Evolutionary conservation across 1,139 yeast genomes (phyloP).

Genomic region (Dujonia santamariae): DNA sequence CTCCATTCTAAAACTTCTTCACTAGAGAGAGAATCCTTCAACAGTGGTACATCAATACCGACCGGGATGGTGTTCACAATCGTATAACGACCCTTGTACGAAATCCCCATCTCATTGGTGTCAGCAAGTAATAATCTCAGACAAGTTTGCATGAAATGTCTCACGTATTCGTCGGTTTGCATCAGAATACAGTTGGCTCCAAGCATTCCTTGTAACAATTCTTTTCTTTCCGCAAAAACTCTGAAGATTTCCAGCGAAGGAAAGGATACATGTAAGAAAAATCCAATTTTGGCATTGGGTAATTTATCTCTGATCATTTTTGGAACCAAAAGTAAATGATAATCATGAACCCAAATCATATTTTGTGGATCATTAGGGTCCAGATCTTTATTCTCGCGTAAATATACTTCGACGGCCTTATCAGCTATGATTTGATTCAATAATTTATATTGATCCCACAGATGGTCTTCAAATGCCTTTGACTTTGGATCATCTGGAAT

Average conservation of each 20-base stretch:
- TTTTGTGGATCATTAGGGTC: constrained; percentile 39
- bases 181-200: constrained; percentile 88
- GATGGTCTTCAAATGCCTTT: constrained; percentile 92
- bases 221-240: constrained; percentile 84
- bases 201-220: constrained; percentile 74
- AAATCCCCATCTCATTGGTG: constrained; percentile 70
- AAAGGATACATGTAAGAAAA: constrained; percentile 89
- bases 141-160: constrained; percentile 91
- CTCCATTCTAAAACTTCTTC: constrained; percentile 71
- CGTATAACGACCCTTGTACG: constrained; percentile 64
- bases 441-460: constrained; percentile 80
- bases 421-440: constrained; percentile 83
- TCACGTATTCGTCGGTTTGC: constrained; percentile 89
- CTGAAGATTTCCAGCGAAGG: constrained; percentile 96
- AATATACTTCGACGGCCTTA: constrained; percentile 60
- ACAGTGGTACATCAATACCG: constrained; percentile 75
- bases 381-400: constrained; percentile 45
- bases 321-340: constrained; percentile 85
- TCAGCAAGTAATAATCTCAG: constrained; percentile 82
- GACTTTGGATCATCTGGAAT: constrained; percentile 94
- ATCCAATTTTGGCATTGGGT: constrained; percentile 86
- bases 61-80: constrained; percentile 73
- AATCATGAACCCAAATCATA: constrained; percentile 89
- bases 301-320: constrained; percentile 71
- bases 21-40: constrained; percentile 44